phyloP scores from a whole-genome alignment of 139 green algal genomes.

The Chlorella vulgaris region DNA sequence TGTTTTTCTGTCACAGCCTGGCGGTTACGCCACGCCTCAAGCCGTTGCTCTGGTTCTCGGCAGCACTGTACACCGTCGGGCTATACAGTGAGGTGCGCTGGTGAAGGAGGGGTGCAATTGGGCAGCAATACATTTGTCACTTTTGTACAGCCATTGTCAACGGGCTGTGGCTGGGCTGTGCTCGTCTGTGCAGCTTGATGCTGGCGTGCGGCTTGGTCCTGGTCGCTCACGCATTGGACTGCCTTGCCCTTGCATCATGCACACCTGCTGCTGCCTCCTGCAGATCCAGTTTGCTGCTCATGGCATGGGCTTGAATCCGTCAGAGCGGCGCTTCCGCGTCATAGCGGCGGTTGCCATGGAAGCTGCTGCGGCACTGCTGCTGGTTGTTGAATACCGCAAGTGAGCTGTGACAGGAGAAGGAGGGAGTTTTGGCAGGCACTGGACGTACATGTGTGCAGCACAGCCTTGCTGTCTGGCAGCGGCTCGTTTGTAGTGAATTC shows the following conservation, averaged over 20 bases:
- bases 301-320: constrained; percentile 26
- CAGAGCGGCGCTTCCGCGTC: constrained; percentile 26
- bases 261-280: background rate
- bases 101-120: background rate
- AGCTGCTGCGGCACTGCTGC: background rate
- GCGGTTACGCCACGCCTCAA: background rate
- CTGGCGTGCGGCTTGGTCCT: too few species aligned
- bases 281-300: constrained; percentile 25
- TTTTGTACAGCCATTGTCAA: background rate
- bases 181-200: too few species aligned
- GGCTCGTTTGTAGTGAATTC: too few species aligned
- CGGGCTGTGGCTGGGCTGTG: too few species aligned
- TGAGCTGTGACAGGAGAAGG: background rate
- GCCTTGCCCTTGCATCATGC: background rate
- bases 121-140: background rate
- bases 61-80: constrained; percentile 18
- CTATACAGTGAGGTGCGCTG: constrained; percentile 27
- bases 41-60: constrained; percentile 6
- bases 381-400: constrained; percentile 9
- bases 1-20: constrained; percentile 15
- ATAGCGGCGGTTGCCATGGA: background rate
- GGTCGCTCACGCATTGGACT: background rate
- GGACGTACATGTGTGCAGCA: background rate
- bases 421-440: background rate
- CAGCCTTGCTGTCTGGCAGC: too few species aligned